Percentiles rank a stretch among this genome's conserved stretches.
Evolutionary conservation across 192 early-diverging fungal species (phyloP).

Genomic region (Radiomyces spectabilis): DNA sequence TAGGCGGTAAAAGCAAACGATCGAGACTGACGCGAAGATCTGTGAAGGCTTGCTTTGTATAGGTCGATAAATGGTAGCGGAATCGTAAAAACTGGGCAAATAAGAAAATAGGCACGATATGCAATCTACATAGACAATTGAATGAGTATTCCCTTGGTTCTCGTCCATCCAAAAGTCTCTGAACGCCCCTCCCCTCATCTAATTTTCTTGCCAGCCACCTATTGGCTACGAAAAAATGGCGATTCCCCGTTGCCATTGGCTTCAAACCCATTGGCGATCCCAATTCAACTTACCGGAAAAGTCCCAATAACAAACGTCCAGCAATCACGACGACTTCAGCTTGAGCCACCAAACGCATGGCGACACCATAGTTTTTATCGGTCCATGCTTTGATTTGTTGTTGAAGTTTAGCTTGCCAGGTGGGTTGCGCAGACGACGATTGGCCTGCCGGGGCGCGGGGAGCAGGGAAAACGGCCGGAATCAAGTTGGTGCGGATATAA

Average conservation of each 20-base stretch:
- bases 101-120: conserved; percentile 35
- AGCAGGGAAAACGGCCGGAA: conserved; percentile 56
- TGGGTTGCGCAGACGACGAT: conserved; percentile 7
- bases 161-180: neutral
- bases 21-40: conserved; percentile 39
- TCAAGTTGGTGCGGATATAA: conserved; percentile 58
- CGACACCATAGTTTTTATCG: conserved; percentile 50
- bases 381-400: conserved; percentile 46
- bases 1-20: conserved; percentile 28
- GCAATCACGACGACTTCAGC: conserved; percentile 66
- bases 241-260: too few relatives aligned
- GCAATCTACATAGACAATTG: conserved; percentile 2
- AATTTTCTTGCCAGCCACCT: too few relatives aligned
- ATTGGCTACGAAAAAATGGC: too few relatives aligned
- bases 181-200: neutral
- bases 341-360: conserved; percentile 58
- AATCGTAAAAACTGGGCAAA: conserved; percentile 69
- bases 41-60: conserved; percentile 36
- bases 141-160: neutral
- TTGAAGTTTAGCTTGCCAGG: conserved; percentile 33
- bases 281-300: conserved; percentile 34
- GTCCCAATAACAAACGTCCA: conserved; percentile 45
- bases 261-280: too few relatives aligned
- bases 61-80: conserved; percentile 56
- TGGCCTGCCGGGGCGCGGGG: neutral